A percentile compares a stretch with the other conserved stretches of the same genome.
Evolutionary conservation across 2,329 filamentous ascomycete genomes (phyloP).

Genomic region (Ceratocystis albifundus): DNA sequence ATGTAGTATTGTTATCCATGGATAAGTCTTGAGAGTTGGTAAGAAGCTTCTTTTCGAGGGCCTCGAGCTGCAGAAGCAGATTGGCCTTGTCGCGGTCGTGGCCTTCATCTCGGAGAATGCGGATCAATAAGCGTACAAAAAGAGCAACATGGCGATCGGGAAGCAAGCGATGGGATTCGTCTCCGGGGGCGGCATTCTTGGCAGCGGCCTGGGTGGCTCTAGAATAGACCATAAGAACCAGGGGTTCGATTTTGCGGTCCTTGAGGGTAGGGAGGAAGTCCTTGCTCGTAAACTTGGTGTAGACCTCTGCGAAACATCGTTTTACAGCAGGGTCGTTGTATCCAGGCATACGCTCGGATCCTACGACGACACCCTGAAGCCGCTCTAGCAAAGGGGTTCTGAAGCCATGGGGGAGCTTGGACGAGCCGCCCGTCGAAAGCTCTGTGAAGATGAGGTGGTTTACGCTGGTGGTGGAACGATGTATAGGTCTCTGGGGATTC

Average conservation of each 20-base stretch:
- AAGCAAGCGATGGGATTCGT: constrained; percentile 82
- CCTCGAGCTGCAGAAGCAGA: constrained; percentile 63
- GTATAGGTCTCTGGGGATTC: constrained; percentile 41
- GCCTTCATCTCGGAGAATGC: constrained; percentile 69
- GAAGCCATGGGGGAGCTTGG: constrained; percentile 49
- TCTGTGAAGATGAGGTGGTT: constrained; percentile 26
- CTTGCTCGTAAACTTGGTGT: constrained; percentile 83
- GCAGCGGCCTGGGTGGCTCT: constrained; percentile 78
- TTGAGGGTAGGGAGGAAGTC: constrained; percentile 85
- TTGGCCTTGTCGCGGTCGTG: constrained; percentile 79
- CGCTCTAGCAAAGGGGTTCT: constrained; percentile 51
- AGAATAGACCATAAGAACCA: constrained; percentile 93
- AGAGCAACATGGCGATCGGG: constrained; percentile 90
- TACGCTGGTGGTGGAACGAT: constrained; percentile 57
- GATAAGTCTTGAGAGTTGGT: constrained; percentile 81
- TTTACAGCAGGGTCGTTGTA: constrained; percentile 87
- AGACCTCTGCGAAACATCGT: constrained; percentile 85
- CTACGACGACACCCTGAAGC: constrained; percentile 67
- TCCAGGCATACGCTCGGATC: constrained; percentile 72
- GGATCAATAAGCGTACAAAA: constrained; percentile 76
- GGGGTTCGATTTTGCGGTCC: constrained; percentile 80
- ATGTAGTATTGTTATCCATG: constrained; percentile 40
- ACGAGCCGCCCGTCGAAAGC: constrained; percentile 27
- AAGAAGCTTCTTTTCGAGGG: constrained; percentile 84
- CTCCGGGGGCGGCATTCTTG: constrained; percentile 60